Base-by-base conservation (phyloP, 257 asterid genomes). In the Capsicum pubescens region DNA sequence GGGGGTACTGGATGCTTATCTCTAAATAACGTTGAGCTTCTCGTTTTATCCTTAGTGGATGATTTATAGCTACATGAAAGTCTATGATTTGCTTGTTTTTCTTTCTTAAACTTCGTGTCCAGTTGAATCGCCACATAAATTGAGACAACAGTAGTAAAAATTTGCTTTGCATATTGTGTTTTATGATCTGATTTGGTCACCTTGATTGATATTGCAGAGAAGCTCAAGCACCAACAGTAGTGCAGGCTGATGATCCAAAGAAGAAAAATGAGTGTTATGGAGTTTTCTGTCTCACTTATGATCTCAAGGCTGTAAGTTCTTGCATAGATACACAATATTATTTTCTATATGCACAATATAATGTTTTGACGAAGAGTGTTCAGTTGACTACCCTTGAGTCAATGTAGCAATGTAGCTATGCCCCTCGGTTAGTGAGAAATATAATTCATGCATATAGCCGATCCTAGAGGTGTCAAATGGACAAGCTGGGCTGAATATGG, bases 271-370 rank as follows among this genome's bases (percentile, higher is more conserved):
- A 95, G 0, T 97, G 99, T 87, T 97, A 84, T 86, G 98, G 98
- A 39, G 95, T 97, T 79, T 95, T 97, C 82, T 97, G 99, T 81
- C 98, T 97, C 86, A 97, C 99, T 87, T 95, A 97, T 93, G 98
- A 97, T 88, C 99, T 97, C 87, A 90, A 84, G 85, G 96, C 98
- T 90, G 99, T 97, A 83, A 92, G 97, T 85, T 87, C 8, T 85
- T 76, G 69, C 72, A 12, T 26, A 26, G 32, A 26, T 26, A 26
- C 32, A 26, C 32, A 26, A 26, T 26, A 26, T 26, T 26, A 26
- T 26, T 26, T 26, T 26, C 32, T 26, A 26, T 26, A 26, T 26
- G 32, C 32, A 26, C 32, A 26, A 26, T 26, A 26, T 26, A 26
- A 26, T 26, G 1, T 26, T 26, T 26, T 26, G 32, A 26, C 32